phyloP scores from a whole-genome alignment of 805 yeast species.

The Metschnikowia cerradonensis region DNA sequence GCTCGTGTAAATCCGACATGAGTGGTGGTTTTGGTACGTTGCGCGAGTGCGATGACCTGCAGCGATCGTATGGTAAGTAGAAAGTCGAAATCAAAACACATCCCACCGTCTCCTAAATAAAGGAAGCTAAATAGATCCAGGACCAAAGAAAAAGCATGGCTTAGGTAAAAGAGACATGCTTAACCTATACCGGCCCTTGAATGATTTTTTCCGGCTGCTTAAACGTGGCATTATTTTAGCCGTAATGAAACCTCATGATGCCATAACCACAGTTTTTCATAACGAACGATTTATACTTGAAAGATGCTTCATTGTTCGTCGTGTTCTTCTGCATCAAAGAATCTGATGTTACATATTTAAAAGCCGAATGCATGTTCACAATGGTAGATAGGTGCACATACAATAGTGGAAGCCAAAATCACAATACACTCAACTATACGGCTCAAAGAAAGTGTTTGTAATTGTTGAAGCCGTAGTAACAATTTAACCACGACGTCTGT shows the following conservation, averaged over 20 bases:
- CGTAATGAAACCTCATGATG: too few relatives aligned
- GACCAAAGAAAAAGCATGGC: too few relatives aligned
- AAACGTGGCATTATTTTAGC: too few relatives aligned
- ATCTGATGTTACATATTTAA: neutral
- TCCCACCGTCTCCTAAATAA: too few relatives aligned
- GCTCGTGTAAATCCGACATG: conserved; percentile 73
- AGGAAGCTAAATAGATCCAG: too few relatives aligned
- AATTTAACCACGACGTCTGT: too few relatives aligned
- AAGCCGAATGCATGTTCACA: neutral
- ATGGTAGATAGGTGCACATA: neutral
- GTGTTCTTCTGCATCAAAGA: neutral
- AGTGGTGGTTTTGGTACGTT: neutral
- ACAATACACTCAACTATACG: neutral
- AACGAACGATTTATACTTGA: too few relatives aligned
- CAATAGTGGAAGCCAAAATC: neutral
- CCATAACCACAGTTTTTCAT: too few relatives aligned
- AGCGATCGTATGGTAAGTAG: neutral
- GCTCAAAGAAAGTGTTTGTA: neutral
- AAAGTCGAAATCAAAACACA: neutral
- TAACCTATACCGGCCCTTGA: too few relatives aligned
- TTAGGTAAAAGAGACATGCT: too few relatives aligned
- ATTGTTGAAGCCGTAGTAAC: neutral
- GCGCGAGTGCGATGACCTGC: conserved; percentile 3
- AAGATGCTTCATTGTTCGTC: neutral
- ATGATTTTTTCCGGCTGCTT: too few relatives aligned